These are phyloP conservation scores for Capsaspora owczarzaki DNA, from an alignment of 78 protist genomes.

Conservation along the genomic window DNA sequence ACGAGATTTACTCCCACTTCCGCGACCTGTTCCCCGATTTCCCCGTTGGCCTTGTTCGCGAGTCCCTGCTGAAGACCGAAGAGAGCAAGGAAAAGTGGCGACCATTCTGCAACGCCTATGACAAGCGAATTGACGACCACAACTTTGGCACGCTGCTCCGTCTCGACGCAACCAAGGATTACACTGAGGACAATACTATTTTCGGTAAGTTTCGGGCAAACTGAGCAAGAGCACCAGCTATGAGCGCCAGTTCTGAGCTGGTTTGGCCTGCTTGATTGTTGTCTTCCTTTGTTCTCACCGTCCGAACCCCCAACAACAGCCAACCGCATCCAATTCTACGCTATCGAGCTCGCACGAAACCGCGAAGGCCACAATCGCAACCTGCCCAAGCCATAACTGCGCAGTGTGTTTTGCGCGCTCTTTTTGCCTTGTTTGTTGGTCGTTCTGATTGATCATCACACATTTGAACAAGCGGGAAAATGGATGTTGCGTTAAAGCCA, in stretches of 20 bases:
- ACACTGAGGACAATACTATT: slow-evolving; percentile 10
- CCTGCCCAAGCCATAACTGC: background rate
- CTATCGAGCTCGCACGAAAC: slow-evolving; percentile 35
- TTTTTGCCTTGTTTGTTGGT: too few species aligned
- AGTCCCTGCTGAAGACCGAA: background rate
- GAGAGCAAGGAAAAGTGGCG: slow-evolving; percentile 22
- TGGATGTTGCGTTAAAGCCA: too few species aligned
- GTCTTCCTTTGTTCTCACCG: background rate
- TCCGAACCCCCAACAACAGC: background rate
- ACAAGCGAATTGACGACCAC: slow-evolving; percentile 3
- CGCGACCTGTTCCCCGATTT: slow-evolving; percentile 17
- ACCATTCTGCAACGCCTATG: background rate
- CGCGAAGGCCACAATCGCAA: slow-evolving; percentile 26
- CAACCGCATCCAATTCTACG: slow-evolving; percentile 20
- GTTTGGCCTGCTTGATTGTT: background rate
- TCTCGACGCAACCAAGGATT: background rate
- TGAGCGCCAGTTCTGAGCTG: background rate
- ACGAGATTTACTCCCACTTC: slow-evolving; percentile 10
- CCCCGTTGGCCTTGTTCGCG: background rate
- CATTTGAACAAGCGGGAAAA: too few species aligned
- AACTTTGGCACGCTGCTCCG: slow-evolving; percentile 26
- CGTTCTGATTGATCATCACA: too few species aligned
- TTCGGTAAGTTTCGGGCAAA: slow-evolving; percentile 10
- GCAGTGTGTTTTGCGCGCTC: too few species aligned
- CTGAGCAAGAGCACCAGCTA: background rate